Conservation (phyloP, 805 yeast species). For the Starmera amethionina region DNA sequence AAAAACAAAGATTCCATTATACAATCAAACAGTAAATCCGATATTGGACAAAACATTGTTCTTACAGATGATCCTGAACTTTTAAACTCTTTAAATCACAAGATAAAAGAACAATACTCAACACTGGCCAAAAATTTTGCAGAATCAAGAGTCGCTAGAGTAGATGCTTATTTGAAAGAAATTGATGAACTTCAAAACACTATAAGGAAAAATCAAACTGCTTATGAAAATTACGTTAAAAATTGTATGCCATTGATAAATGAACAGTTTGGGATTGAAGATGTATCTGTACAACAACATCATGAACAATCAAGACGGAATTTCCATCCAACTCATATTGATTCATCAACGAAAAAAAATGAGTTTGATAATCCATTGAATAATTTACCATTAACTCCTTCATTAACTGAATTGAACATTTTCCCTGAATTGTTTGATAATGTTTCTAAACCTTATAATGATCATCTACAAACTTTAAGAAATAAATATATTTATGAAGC, state of each 20-base stretch:
- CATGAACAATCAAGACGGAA: conserved; percentile 1
- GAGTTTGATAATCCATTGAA: conserved; percentile 8
- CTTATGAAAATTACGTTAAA: conserved; percentile 11
- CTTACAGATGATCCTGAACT: too few species aligned
- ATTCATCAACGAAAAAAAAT: not conserved
- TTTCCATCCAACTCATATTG: not conserved
- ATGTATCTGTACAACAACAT: not conserved
- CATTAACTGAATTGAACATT: conserved; percentile 8
- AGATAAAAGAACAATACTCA: too few species aligned
- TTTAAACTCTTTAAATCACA: too few species aligned
- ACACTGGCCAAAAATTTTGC: conserved; percentile 20
- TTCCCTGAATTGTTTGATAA: conserved; percentile 15
- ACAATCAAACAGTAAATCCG: too few species aligned
- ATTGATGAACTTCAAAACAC: conserved; percentile 21
- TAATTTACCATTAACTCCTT: conserved; percentile 6
- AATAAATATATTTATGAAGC: conserved; percentile 11
- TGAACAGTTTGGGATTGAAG: conserved; percentile 7
- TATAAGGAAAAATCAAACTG: conserved; percentile 11
- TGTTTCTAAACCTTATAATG: conserved; percentile 8
- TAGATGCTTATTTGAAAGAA: conserved; percentile 22
- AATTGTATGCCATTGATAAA: conserved; percentile 8
- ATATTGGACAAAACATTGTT: too few species aligned
- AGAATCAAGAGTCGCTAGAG: conserved; percentile 18
- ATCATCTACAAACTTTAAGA: conserved; percentile 5
- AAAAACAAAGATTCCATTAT: too few species aligned